A percentile compares a stretch with the other conserved stretches of the same genome.
phyloP scores from a whole-genome alignment of 2,329 filamentous ascomycete species.

The Parafenestella ontariensis region DNA sequence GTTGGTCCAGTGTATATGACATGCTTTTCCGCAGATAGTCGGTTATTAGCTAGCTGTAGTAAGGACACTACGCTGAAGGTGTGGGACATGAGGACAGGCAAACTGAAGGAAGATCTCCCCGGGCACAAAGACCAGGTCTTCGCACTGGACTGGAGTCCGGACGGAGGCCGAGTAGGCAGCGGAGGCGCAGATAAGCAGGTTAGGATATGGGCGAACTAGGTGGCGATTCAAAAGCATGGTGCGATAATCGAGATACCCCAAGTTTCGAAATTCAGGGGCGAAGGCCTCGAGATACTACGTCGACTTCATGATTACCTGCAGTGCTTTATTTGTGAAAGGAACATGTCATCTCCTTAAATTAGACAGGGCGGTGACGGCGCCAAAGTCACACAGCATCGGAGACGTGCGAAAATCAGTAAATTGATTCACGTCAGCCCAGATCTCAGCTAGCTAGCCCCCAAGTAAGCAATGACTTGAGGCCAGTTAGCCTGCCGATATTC shows the following conservation, averaged over 20 bases:
- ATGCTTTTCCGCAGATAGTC: slow-evolving; percentile 88
- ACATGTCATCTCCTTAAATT: no score
- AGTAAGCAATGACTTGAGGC: no score
- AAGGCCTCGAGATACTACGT: not conserved
- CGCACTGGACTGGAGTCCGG: slow-evolving; percentile 92
- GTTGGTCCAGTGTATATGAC: slow-evolving; percentile 92
- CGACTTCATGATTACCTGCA: no score
- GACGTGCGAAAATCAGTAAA: no score
- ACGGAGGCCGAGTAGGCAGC: slow-evolving; percentile 86
- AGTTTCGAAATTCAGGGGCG: not conserved
- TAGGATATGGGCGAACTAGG: slow-evolving; percentile 68
- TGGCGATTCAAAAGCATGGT: not conserved
- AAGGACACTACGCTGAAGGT: slow-evolving; percentile 95
- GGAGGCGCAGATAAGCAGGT: slow-evolving; percentile 89
- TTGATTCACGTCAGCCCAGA: no score
- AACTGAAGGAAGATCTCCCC: slow-evolving; percentile 81
- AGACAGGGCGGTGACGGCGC: no score
- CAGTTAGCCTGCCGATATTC: no score
- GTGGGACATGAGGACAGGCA: slow-evolving; percentile 88
- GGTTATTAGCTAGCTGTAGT: slow-evolving; percentile 84
- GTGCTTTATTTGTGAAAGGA: no score
- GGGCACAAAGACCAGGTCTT: slow-evolving; percentile 94
- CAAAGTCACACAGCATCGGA: no score
- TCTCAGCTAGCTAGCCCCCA: no score
- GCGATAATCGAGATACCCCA: not conserved